A percentile compares a stretch with the other conserved stretches of the same genome.
Conservation (phyloP, 1,139 yeast genomes). For the Zygoascus hellenicus region DNA sequence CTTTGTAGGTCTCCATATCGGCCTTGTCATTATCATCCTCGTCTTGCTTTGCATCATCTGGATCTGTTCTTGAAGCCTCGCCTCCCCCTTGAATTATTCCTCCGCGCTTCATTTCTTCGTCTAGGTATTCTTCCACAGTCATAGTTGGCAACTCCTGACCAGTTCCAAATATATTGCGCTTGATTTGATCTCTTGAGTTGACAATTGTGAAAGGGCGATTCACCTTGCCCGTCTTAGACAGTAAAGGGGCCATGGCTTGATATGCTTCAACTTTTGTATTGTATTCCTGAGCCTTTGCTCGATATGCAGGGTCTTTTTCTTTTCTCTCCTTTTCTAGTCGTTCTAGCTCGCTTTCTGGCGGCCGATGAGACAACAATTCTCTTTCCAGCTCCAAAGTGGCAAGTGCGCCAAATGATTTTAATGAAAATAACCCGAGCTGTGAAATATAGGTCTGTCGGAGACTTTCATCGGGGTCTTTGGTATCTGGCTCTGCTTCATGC, state of each 20-base stretch:
- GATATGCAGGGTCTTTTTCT: constrained; percentile 10
- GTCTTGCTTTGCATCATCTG: constrained; percentile 39
- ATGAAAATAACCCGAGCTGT: constrained; percentile 47
- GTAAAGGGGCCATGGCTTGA: constrained; percentile 12
- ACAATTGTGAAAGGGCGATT: constrained; percentile 81
- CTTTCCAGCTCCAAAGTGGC: constrained; percentile 54
- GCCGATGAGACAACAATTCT: constrained; percentile 39
- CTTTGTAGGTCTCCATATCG: constrained; percentile 54
- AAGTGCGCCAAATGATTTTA: constrained; percentile 50
- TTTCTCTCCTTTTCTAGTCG: constrained; percentile 11
- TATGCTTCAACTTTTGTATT: constrained; percentile 16
- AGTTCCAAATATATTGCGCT: constrained; percentile 72
- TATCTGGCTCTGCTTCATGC: constrained; percentile 35
- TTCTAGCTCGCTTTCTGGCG: constrained; percentile 15
- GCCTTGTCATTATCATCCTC: constrained; percentile 51
- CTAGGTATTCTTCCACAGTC: constrained; percentile 89
- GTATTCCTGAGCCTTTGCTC: neutral
- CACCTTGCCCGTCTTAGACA: constrained; percentile 51
- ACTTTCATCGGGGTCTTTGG: constrained; percentile 45
- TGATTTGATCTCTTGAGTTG: constrained; percentile 49
- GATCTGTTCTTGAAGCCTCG: constrained; percentile 24
- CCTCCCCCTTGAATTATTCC: constrained; percentile 58
- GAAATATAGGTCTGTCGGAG: constrained; percentile 50
- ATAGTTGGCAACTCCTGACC: constrained; percentile 93
- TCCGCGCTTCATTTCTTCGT: constrained; percentile 78